Conservation (phyloP, 306 rosid genomes). For the Albizia julibrissin region DNA sequence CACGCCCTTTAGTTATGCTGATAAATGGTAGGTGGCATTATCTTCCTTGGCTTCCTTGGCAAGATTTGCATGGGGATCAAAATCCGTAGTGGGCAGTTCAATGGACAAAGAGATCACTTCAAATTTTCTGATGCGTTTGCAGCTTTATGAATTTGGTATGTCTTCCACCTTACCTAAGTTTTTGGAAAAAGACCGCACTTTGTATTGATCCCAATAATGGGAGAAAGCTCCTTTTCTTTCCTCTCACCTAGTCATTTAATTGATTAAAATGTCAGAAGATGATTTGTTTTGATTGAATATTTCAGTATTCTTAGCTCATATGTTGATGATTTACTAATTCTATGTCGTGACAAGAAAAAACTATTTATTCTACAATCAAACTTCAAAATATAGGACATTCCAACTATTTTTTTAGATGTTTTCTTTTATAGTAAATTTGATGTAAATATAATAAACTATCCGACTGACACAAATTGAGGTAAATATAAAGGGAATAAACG, state of each 20-base stretch:
- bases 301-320: conserved; percentile 10
- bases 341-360: conserved; percentile 3
- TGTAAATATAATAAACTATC: neutral
- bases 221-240: neutral
- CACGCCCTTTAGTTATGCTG: conserved; percentile 31
- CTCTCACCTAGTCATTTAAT: conserved; percentile 3
- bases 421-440: neutral
- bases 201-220: conserved; percentile 7
- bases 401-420: neutral
- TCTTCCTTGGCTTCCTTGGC: conserved; percentile 79
- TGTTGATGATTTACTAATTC: conserved; percentile 4
- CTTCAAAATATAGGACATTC: conserved; percentile 13
- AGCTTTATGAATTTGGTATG: conserved; percentile 92
- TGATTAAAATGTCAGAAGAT: conserved; percentile 8
- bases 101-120: conserved; percentile 36
- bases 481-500: neutral
- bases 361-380: conserved; percentile 4
- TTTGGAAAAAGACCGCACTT: conserved; percentile 18
- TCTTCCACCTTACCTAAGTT: conserved; percentile 18
- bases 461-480: neutral
- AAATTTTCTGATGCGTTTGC: conserved; percentile 58
- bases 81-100: conserved; percentile 42
- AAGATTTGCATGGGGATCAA: conserved; percentile 90
- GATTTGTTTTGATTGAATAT: conserved; percentile 19
- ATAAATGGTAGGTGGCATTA: conserved; percentile 53